Base-by-base conservation (phyloP, 441 rosid genomes). In the Iberis amara region DNA sequence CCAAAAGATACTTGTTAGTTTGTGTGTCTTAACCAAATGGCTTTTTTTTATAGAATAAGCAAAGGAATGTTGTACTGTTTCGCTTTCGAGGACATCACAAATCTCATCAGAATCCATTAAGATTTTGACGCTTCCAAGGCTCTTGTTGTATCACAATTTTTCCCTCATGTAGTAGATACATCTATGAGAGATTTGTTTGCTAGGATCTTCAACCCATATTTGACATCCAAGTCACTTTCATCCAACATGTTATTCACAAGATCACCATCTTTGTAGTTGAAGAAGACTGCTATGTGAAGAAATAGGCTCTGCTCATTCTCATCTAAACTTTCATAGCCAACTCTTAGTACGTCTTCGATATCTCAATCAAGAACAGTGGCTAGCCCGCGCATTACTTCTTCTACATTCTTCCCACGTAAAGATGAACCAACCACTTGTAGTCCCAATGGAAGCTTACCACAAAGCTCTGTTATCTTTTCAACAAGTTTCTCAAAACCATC, bases 381-480 rank as follows among this genome's bases (percentile, higher is more conserved):
- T 0, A 56, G 6, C 14, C 18, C 21, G 3, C 9, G 10, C 35
- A 31, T 28, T 2, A 6, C 24, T 48, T 52, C 33, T 0, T 21
- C 0, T n/a, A 41, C 35, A 11, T 11, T 42, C 31, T 39, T 11
- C 0, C 47, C 35, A 46, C 43, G 18, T 3, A 70, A 41, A 33
- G 48, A 50, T 11, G 64, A 61, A 51, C 74, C 65, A 13, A 70
- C 49, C 51, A 64, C 38, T 44, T 58, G 3, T 9, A 62, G 55
- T 2, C 56, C 61, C 44, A 75, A 35, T 0, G 77, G 80, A 48
- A 66, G 70, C 1, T 70, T 53, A 1, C 32, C 6, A 2, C 56
- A 36, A 10, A 71, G 3, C 1, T 0, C 0, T 0, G 23, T 31
- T 10, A 59, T 26, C 2, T 9, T 30, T 0, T 38, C 2, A 0